Evolutionary conservation across 305 asterid species (phyloP), one percentile per base, ranked within the genome.

Genomic region (Andrographis paniculata): DNA sequence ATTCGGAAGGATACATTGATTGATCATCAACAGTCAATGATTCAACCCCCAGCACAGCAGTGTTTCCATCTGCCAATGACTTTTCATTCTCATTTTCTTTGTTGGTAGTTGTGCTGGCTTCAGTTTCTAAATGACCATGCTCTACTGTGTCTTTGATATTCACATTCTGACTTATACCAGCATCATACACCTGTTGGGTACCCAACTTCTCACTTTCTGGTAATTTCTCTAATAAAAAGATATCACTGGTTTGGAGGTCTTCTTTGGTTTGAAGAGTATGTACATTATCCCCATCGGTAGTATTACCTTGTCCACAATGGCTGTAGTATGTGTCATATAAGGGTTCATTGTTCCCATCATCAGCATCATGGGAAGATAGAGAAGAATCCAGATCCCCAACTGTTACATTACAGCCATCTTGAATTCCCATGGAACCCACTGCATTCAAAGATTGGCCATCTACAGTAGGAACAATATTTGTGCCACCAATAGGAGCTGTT

Each of bases 401-500:
- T 35, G 38, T 58, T 27, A 43, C 54, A 61, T 54, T 69, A 53
- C 20, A 12, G 50, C 20, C 70, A 53, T 53, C 45, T 27, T 40
- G 45, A 58, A 42, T 47, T 59, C 20, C 55, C 42, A 12, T 13
- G 14, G 21, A 38, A 17, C 7, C 36, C 18, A 15, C 13, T 14
- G 41, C 6, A 22, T 18, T 15, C 20, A n/a, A 31, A 39, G 39
- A 16, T 18, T 12, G 17, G 35, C 42, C 14, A 47, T 56, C 64
- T 24, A 23, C 45, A 37, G 36, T 14, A 57, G 36, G 61, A 42
- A 54, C 11, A 53, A 48, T 21, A 53, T 60, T 46, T 51, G 24
- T 17, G 48, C 61, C 52, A 53, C 53, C 73, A 48, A 53, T 48
- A 59, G 38, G 55, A 50, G 51, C 60, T 45, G 53, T 49, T 52